Evolutionary conservation across 768 basidiomycete genomes (phyloP).

Genomic region (Lactifluus volemus): DNA sequence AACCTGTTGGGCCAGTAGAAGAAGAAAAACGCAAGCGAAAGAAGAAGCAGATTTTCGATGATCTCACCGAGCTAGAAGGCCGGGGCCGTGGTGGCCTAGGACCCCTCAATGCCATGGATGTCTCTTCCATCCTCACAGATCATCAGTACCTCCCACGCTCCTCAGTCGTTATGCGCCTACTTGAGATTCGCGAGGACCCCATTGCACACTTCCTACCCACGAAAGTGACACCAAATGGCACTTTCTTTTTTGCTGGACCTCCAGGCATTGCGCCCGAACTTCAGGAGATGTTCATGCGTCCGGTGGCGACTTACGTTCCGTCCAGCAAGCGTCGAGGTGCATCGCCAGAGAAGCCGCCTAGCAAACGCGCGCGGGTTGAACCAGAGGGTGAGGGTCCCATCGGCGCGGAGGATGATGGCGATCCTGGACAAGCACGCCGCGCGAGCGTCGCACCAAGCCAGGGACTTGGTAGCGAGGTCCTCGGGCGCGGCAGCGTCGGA

Average conservation of each 20-base stretch:
- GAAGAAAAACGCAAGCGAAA: conserved; percentile 43
- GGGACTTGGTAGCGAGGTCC: conserved; percentile 46
- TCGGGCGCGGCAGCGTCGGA: conserved; percentile 31
- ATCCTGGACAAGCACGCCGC: conserved; percentile 67
- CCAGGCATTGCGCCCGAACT: conserved; percentile 79
- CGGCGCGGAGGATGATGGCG: conserved; percentile 35
- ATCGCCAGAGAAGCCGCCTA: conserved; percentile 46
- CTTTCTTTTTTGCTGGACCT: conserved; percentile 77
- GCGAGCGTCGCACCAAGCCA: conserved; percentile 53
- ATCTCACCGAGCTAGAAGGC: conserved; percentile 74
- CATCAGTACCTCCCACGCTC: conserved; percentile 85
- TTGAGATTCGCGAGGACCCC: conserved; percentile 81
- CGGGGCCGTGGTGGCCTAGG: conserved; percentile 46
- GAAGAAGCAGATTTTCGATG: conserved; percentile 86
- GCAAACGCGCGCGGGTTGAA: conserved; percentile 51
- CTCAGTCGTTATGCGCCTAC: conserved; percentile 72
- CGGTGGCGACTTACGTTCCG: conserved; percentile 37
- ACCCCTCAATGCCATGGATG: conserved; percentile 44
- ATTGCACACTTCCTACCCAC: conserved; percentile 80
- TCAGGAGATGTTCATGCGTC: conserved; percentile 75
- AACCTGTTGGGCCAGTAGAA: conserved; percentile 24
- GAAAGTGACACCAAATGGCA: conserved; percentile 58
- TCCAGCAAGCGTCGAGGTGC: conserved; percentile 52
- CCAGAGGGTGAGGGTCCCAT: conserved; percentile 30
- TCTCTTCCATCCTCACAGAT: conserved; percentile 65